These are phyloP conservation scores for Linum lewisii DNA, from an alignment of 345 rosid genomes.

Conservation along the genomic window DNA sequence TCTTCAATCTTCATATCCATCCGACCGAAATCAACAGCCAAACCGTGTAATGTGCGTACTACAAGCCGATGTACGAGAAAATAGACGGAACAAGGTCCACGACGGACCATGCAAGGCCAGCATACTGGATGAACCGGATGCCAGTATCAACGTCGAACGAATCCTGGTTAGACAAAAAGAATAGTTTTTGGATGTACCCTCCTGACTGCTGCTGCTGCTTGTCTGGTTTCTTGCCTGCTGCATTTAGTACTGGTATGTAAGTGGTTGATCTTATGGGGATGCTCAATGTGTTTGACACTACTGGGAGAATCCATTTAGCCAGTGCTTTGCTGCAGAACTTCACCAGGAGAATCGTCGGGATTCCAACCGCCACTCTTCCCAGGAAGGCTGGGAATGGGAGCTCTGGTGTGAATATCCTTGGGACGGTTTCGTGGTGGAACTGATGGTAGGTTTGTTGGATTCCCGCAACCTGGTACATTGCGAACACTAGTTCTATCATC, in stretches of 20 bases:
- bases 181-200: constrained; percentile 44
- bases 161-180: constrained; percentile 32
- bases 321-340: constrained; percentile 91
- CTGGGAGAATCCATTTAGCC: constrained; percentile 78
- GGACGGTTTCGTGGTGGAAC: constrained; percentile 81
- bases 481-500: constrained; percentile 1
- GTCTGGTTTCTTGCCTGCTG: constrained; percentile 35
- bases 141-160: constrained; percentile 78
- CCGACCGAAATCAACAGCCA: background rate
- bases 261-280: constrained; percentile 62
- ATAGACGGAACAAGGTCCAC: constrained; percentile 85
- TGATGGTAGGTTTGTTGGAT: constrained; percentile 78
- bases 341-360: constrained; percentile 74
- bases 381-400: constrained; percentile 33
- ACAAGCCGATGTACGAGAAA: constrained; percentile 45
- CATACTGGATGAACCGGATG: constrained; percentile 72
- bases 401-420: constrained; percentile 43
- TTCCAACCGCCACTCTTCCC: constrained; percentile 69
- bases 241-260: constrained; percentile 57
- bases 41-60: constrained; percentile 3
- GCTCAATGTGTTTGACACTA: constrained; percentile 59
- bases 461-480: constrained; percentile 52
- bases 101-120: constrained; percentile 97
- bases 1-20: background rate
- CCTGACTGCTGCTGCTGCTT: constrained; percentile 31